A percentile compares a stretch with the other conserved stretches of the same genome.
Conservation (phyloP, 2,329 filamentous ascomycete species). For the Exophiala lecanii-corni region DNA sequence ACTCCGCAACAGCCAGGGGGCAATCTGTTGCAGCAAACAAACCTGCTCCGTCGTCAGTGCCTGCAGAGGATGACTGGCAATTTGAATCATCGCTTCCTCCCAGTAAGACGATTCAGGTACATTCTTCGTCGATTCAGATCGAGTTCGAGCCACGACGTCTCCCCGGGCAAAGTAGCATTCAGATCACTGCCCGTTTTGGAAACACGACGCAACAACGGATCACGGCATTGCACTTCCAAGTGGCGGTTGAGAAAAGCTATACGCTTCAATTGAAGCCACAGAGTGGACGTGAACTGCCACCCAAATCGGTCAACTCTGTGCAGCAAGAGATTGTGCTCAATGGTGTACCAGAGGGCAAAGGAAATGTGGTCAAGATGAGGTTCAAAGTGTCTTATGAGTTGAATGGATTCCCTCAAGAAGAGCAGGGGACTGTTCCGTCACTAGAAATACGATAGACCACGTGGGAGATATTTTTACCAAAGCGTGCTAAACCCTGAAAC, state of each 20-base stretch:
- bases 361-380: constrained; percentile 77
- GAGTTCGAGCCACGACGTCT: constrained; percentile 62
- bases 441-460: constrained; percentile 55
- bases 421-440: constrained; percentile 79
- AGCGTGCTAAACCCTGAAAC: no score
- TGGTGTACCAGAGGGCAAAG: constrained; percentile 67
- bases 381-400: constrained; percentile 82
- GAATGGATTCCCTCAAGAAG: constrained; percentile 58
- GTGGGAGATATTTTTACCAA: no score
- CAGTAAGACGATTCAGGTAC: constrained; percentile 62
- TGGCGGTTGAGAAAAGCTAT: constrained; percentile 88
- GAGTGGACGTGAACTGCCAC: constrained; percentile 68
- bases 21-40: constrained; percentile 14
- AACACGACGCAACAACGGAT: constrained; percentile 71
- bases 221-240: constrained; percentile 78
- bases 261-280: constrained; percentile 80
- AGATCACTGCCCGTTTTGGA: constrained; percentile 74
- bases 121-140: constrained; percentile 66
- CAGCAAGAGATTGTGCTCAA: constrained; percentile 76
- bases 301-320: constrained; percentile 69
- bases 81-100: constrained; percentile 83
- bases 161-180: constrained; percentile 53
- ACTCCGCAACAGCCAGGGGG: constrained; percentile 27
- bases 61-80: constrained; percentile 85
- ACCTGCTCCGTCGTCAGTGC: constrained; percentile 21